Conservation (phyloP, 2,329 filamentous ascomycete species). For the Apiospora arundinis region DNA sequence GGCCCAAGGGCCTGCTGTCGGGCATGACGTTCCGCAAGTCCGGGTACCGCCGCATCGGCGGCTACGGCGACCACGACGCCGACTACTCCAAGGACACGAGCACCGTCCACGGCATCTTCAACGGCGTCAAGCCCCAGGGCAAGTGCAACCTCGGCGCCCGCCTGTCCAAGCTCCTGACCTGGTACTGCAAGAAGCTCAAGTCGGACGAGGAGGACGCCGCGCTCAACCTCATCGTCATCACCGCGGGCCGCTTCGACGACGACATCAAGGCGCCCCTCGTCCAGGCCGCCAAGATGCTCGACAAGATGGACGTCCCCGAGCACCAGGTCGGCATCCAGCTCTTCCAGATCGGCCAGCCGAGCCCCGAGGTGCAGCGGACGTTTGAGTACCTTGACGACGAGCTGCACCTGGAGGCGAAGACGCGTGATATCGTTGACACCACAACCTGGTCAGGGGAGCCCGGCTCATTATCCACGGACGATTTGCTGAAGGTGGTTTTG, state of each 20-base stretch:
- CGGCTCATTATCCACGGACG: slow-evolving; percentile 65
- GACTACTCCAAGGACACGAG: slow-evolving; percentile 61
- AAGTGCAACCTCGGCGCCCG: slow-evolving; percentile 79
- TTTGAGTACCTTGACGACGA: slow-evolving; percentile 77
- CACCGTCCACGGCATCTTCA: slow-evolving; percentile 73
- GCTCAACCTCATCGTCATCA: slow-evolving; percentile 91
- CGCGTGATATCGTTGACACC: slow-evolving; percentile 92
- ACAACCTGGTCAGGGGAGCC: slow-evolving; percentile 77
- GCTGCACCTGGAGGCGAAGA: slow-evolving; percentile 57
- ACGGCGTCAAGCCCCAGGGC: slow-evolving; percentile 66
- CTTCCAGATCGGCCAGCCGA: slow-evolving; percentile 87
- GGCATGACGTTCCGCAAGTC: slow-evolving; percentile 52
- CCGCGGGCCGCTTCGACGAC: slow-evolving; percentile 83
- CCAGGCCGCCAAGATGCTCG: slow-evolving; percentile 71
- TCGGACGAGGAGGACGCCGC: slow-evolving; percentile 66
- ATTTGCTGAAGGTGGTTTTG: slow-evolving; percentile 82
- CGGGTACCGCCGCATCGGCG: slow-evolving; percentile 72
- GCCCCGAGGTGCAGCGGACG: slow-evolving; percentile 61
- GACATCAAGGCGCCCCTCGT: slow-evolving; percentile 77
- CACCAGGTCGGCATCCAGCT: slow-evolving; percentile 94
- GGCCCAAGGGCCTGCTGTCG: slow-evolving; percentile 41
- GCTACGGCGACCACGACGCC: slow-evolving; percentile 73
- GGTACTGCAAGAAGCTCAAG: slow-evolving; percentile 73
- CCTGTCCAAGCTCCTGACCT: slow-evolving; percentile 73
- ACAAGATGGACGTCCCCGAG: slow-evolving; percentile 70